A percentile compares a stretch with the other conserved stretches of the same genome.
These are phyloP conservation scores for Acanthamoeba lenticulata DNA, from an alignment of 208 protist genomes.

Conservation along the genomic window DNA sequence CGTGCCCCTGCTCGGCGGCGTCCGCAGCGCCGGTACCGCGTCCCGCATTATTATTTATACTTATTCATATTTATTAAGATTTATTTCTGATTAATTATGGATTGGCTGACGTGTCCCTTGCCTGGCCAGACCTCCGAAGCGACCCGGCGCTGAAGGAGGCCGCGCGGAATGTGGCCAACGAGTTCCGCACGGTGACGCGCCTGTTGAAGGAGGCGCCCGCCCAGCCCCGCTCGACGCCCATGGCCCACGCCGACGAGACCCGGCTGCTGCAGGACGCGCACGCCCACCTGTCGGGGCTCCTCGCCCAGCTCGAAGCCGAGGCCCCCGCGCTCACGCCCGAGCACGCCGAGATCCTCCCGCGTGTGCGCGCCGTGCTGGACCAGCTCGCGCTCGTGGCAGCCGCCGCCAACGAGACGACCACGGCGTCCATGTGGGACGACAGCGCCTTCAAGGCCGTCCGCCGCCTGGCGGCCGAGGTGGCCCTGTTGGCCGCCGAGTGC, in stretches of 20 bases:
- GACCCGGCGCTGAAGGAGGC: neutral
- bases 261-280: neutral
- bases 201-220: neutral
- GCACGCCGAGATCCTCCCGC: neutral
- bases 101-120: too few species aligned
- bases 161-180: neutral
- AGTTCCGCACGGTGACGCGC: neutral
- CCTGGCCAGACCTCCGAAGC: neutral
- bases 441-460: neutral
- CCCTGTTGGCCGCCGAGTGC: neutral
- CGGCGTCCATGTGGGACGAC: neutral
- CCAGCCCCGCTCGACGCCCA: neutral
- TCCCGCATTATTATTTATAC: neutral
- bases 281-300: neutral
- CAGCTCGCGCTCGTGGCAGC: neutral
- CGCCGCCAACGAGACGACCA: neutral
- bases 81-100: too few species aligned
- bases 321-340: conserved; percentile 22
- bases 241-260: neutral
- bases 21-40: neutral
- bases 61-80: too few species aligned
- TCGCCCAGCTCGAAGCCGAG: neutral
- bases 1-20: conserved; percentile 15
- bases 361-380: neutral
- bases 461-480: neutral